Evolutionary conservation across 306 rosid species (phyloP), one percentile per base, ranked within the genome.

Genomic region (Fragaria vesca): DNA sequence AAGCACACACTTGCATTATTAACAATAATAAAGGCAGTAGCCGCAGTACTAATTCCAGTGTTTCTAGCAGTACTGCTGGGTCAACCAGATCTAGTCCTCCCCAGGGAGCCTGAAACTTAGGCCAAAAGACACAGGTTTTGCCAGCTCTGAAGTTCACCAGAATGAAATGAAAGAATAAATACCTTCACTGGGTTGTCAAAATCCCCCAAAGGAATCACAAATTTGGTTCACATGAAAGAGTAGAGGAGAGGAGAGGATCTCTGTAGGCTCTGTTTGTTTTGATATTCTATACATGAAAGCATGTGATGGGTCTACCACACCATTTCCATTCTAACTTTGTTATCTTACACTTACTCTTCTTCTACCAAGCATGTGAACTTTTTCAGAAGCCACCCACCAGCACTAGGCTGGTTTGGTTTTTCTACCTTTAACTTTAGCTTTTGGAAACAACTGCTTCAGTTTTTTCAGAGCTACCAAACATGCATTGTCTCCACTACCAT

Each of bases 361-460:
- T 38, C 69, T 28, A 24, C 60, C 60, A 51, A 52, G 83, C 93
- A 89, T 77, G 97, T 89, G 95, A 76, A 80, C 28, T 94, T 91
- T 91, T 91, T 84, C 92, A 91, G 95, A 87, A 76, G 12, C 86
- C 90, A 87, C 89, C 85, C 60, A 75, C 32, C 16, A 76, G 43
- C 81, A 79, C 58, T 75, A 58, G 79, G 85, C 63, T 65, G 77
- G 40, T 20, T 69, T 32, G 38, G 38, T 62, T 62, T 62, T 78
- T 76, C 69, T 54, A 57, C 69, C 72, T 74, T 75, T 42, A 76
- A 62, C 78, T 85, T 84, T 83, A 17, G 80, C 73, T 78, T 55
- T 57, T 46, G 71, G 47, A 75, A 61, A 63, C 71, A 61, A 12
- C 78, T 45, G n/a, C 48, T 70, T 62, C 79, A 36, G 61, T 8